Percentiles rank a stretch among this genome's conserved stretches.
phyloP scores from a whole-genome alignment of 768 basidiomycete genomes.

The Amanita rubescens region DNA sequence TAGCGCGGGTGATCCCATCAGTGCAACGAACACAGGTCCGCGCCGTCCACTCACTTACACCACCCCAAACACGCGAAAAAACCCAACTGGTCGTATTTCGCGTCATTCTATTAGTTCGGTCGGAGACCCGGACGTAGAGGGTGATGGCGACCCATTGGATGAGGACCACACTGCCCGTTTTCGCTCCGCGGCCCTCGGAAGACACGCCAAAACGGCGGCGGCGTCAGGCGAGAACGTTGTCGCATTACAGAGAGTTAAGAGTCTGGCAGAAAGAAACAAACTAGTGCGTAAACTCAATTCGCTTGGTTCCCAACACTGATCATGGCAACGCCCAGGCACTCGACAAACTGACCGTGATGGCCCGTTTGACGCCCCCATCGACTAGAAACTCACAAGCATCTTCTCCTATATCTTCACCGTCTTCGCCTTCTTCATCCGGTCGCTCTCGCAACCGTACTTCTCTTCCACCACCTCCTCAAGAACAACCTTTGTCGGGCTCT shows the following conservation, averaged over 20 bases:
- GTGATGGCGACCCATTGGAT: slow-evolving; percentile 37
- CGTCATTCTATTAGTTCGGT: slow-evolving; percentile 21
- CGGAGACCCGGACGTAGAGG: slow-evolving; percentile 28
- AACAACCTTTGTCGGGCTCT: slow-evolving; percentile 54
- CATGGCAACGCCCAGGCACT: slow-evolving; percentile 38
- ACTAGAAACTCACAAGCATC: slow-evolving; percentile 24
- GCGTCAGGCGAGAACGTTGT: slow-evolving; percentile 44
- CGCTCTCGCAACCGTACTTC: slow-evolving; percentile 1
- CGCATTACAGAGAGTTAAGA: slow-evolving; percentile 63
- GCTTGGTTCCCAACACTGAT: slow-evolving; percentile 7
- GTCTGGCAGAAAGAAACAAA: slow-evolving; percentile 63
- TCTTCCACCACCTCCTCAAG: slow-evolving; percentile 20
- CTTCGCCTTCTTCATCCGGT: slow-evolving; percentile 21
- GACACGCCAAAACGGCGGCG: slow-evolving; percentile 16
- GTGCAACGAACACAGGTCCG: slow-evolving; percentile 20
- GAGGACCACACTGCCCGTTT: slow-evolving; percentile 61
- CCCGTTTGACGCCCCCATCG: slow-evolving; percentile 40
- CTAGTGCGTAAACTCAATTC: slow-evolving; percentile 41
- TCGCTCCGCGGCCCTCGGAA: slow-evolving; percentile 25
- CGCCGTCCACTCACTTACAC: slow-evolving; percentile 11
- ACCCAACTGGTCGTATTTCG: slow-evolving; percentile 13
- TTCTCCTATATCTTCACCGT: slow-evolving; percentile 20
- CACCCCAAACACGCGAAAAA: slow-evolving; percentile 17
- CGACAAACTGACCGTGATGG: slow-evolving; percentile 58
- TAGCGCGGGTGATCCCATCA: slow-evolving; percentile 56